Evolutionary conservation across 345 rosid genomes (phyloP).

Genomic region (Populus alba): DNA sequence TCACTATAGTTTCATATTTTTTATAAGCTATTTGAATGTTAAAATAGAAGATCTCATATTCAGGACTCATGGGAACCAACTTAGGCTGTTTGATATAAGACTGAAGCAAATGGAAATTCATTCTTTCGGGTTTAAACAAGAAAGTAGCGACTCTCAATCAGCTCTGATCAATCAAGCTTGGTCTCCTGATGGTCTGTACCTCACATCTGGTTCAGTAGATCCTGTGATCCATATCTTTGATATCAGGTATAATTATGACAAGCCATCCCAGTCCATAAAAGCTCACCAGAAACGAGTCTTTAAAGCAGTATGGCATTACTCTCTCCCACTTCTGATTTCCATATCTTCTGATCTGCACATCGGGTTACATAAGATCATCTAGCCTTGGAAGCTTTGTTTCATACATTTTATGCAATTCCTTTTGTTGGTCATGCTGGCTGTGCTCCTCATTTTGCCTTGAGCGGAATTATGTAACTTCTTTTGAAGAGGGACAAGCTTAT

Average conservation of each 20-base stretch:
- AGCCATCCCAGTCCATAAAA: conserved; percentile 75
- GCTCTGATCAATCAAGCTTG: conserved; percentile 88
- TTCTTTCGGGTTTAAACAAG: conserved; percentile 91
- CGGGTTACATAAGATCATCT: conserved; percentile 63
- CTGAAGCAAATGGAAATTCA: conserved; percentile 76
- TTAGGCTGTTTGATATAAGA: conserved; percentile 74
- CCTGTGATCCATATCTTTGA: conserved; percentile 87
- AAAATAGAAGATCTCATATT: conserved; percentile 10
- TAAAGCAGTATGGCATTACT: conserved; percentile 79
- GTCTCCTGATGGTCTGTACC: conserved; percentile 85
- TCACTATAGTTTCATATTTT: neutral
- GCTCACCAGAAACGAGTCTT: conserved; percentile 90
- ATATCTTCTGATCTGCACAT: conserved; percentile 83
- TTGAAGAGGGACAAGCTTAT: neutral
- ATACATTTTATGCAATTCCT: neutral
- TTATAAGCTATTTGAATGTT: neutral
- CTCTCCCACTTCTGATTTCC: conserved; percentile 71
- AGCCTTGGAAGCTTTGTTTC: neutral
- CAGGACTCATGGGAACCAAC: conserved; percentile 82
- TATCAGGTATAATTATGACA: conserved; percentile 67
- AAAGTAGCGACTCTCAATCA: conserved; percentile 88
- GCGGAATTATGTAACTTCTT: neutral
- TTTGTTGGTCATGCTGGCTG: neutral
- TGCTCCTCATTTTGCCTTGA: neutral
- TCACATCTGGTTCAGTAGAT: conserved; percentile 90